Conservation (phyloP, 805 yeast species). For the Yamadazyma olivae region DNA sequence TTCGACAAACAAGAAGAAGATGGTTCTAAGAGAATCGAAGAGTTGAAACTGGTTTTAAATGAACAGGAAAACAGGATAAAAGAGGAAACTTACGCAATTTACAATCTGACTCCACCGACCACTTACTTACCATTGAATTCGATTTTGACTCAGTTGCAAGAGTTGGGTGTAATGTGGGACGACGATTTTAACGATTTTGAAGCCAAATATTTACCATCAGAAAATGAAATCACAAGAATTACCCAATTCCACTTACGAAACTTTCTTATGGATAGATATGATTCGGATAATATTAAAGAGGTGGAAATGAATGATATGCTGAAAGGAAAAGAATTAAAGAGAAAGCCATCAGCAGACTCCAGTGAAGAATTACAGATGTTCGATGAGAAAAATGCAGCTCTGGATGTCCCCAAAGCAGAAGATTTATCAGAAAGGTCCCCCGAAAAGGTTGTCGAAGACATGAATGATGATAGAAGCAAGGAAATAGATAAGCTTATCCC, state of each 20-base stretch:
- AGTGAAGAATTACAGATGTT: not conserved
- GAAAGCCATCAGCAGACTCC: not conserved
- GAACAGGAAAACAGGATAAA: conserved; percentile 49
- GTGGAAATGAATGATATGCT: conserved; percentile 14
- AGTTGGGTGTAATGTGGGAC: conserved; percentile 85
- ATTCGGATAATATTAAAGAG: conserved; percentile 15
- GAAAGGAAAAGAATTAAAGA: conserved; percentile 8
- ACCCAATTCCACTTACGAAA: conserved; percentile 84
- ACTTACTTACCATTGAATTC: conserved; percentile 70
- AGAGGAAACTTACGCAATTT: conserved; percentile 48
- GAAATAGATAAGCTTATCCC: conserved; percentile 19
- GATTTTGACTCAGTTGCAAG: conserved; percentile 70
- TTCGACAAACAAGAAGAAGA: conserved; percentile 62
- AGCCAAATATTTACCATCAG: conserved; percentile 76
- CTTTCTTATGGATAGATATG: conserved; percentile 57
- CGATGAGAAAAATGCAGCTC: not conserved
- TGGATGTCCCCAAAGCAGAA: not conserved
- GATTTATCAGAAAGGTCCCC: not conserved
- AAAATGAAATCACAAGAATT: conserved; percentile 85
- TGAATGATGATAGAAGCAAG: conserved; percentile 15
- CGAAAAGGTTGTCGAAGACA: conserved; percentile 2
- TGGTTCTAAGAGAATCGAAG: conserved; percentile 58
- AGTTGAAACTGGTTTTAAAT: conserved; percentile 51
- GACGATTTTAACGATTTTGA: conserved; percentile 78
- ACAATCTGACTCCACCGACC: conserved; percentile 53